Conservation (phyloP, 768 basidiomycete species). For the Plicaturopsis crispa region DNA sequence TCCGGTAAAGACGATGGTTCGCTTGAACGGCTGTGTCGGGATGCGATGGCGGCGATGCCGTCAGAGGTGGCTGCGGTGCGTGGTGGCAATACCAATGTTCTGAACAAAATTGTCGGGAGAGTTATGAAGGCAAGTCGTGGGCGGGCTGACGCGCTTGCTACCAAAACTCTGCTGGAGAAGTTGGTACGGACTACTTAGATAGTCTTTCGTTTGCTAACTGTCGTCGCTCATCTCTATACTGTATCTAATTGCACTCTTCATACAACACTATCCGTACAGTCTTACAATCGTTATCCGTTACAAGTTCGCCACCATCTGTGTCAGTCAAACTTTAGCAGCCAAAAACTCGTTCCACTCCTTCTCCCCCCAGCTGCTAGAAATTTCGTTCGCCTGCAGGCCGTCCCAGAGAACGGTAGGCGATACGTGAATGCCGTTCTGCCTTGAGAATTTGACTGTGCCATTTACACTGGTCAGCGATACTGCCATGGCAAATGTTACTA, state of each 20-base stretch:
- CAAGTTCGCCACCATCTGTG: neutral
- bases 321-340: slow-evolving; percentile 36
- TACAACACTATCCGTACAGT: neutral
- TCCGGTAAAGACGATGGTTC: slow-evolving; percentile 21
- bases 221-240: too few species aligned
- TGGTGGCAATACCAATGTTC: slow-evolving; percentile 64
- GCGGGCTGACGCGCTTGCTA: slow-evolving; percentile 63
- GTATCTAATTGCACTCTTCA: neutral
- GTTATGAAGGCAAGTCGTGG: slow-evolving; percentile 83
- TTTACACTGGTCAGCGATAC: slow-evolving; percentile 1
- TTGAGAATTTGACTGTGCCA: slow-evolving; percentile 71
- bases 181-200: too few species aligned
- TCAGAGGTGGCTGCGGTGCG: slow-evolving; percentile 58
- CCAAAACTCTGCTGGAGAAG: slow-evolving; percentile 40
- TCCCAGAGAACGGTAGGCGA: slow-evolving; percentile 81
- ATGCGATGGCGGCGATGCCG: slow-evolving; percentile 62
- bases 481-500: neutral
- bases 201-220: too few species aligned
- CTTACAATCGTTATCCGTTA: too few species aligned
- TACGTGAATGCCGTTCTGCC: slow-evolving; percentile 90
- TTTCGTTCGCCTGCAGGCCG: slow-evolving; percentile 60
- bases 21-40: slow-evolving; percentile 46
- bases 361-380: slow-evolving; percentile 79
- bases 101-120: slow-evolving; percentile 76
- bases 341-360: slow-evolving; percentile 79